Evolutionary conservation across 2,329 filamentous ascomycete species (phyloP), one percentile per base, ranked within the genome.

Genomic region (Chaetomiaceae sp.): DNA sequence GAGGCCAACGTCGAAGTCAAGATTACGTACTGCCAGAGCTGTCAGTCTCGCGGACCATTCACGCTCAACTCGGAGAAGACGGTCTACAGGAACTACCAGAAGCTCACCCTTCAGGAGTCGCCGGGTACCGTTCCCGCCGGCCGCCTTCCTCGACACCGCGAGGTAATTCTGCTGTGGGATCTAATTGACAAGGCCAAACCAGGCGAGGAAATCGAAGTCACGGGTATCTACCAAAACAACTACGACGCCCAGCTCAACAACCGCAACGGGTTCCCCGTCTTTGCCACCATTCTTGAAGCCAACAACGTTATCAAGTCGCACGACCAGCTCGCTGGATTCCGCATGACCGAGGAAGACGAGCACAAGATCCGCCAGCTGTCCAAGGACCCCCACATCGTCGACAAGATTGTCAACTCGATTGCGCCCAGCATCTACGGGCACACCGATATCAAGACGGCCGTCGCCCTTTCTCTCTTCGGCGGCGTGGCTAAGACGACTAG

Each of bases 201-300:
- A 25, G 94, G 94, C 51, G 94, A 99, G 71, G 95, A 99, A 68
- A 91, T 99, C 52, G 94, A 99, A 66, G 85, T 99, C 9, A 97
- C 91, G 7, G 94, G 94, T 58, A 89, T 96, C 62, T 99, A 99
- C 73, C 86, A 90, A 63, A 99, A 99, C 76, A 97, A 95, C 73
- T 99, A 96, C 66, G 92, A 97, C 68, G 91, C 94, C 3, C 90
- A 95, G 63, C 80, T 99, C 50, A 99, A 99, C 74, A 97, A 96
- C 75, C 92, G 94, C 66, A 99, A 97, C 66, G 94, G 94, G 4
- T 97, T 99, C 73, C 94, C 94, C 0, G 94, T 99, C 32, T 99
- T 99, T 70, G 92, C 94, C 4, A 99, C 94, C 0, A 94, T 99
- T 54, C 80, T 99, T 4, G 94, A 99, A 71, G 95, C 95, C 23